Base-by-base conservation (phyloP, 1,139 yeast species). In the Yamadazyma conglobata region DNA sequence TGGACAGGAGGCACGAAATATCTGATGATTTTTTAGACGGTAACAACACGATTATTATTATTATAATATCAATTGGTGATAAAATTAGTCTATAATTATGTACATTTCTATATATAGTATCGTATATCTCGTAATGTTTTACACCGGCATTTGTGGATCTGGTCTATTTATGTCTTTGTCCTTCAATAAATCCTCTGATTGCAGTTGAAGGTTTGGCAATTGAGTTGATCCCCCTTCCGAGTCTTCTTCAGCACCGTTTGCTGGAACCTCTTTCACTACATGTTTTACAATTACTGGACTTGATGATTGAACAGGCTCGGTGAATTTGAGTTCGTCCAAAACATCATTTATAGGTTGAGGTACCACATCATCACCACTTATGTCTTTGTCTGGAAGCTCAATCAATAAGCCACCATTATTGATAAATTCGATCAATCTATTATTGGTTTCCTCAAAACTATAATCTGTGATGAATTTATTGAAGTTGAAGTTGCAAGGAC, bases 401-500 rank as follows among this genome's bases (percentile, higher is more conserved):
- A 25, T 11, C 9, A 9, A 9, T 3, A 15, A 7, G 3, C 18
- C 28, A 7, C 28, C 28, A 13, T 13, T 12, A 12, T 15, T 9
- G 10, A 19, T 6, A 5, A 16, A 9, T 10, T 10, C 4, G 10
- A 25, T 6, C 10, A 35, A 17, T 16, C 21, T 7, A 7, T 31
- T 28, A 19, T 27, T 31, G 16, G 24, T 13, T 2, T 22, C 22
- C 13, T 26, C 24, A 25, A 31, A 38, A 17, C 30, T 31, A 30
- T 41, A 43, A 8, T 32, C 33, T 2, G 31, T 30, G 10, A 30
- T 21, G n/a, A 30, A 28, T 5, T 27, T 25, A 18, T 27, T 29
- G 22, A 15, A 37, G 15, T 33, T 37, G 28, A 40, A 40, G 11
- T 25, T 17, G 24, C 32, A 32, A 15, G 37, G 42, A 14, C 40